These are phyloP conservation scores for Chrysoporthe deuterocubensis DNA, from an alignment of 2,329 filamentous ascomycete genomes.

Conservation along the genomic window DNA sequence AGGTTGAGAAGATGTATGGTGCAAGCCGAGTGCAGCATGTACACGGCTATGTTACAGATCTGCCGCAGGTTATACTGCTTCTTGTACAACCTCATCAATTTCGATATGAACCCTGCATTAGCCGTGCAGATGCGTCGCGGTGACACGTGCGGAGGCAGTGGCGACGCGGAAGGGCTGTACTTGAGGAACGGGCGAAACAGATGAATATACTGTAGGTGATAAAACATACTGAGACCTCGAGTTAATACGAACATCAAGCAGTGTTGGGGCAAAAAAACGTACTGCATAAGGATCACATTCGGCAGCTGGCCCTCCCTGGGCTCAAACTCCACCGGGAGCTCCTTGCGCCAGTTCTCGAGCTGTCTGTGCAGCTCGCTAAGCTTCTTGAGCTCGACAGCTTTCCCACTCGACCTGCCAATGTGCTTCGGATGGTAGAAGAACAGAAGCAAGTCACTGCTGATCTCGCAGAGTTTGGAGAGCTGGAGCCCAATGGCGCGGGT, in stretches of 20 bases:
- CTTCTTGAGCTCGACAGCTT: conserved; percentile 86
- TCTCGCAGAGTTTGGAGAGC: conserved; percentile 84
- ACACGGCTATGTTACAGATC: conserved; percentile 95
- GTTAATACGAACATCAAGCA: neutral
- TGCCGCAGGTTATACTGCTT: conserved; percentile 88
- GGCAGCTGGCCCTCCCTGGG: conserved; percentile 87
- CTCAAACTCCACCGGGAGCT: conserved; percentile 84
- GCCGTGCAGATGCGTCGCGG: conserved; percentile 90
- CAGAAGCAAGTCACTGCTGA: conserved; percentile 85
- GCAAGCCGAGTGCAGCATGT: conserved; percentile 92
- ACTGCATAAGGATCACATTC: conserved; percentile 82
- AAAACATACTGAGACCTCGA: conserved; percentile 80
- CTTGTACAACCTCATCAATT: conserved; percentile 92
- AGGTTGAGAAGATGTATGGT: conserved; percentile 94
- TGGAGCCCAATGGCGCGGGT: conserved; percentile 83
- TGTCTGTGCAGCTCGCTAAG: conserved; percentile 89
- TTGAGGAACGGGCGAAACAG: conserved; percentile 94
- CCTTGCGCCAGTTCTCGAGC: conserved; percentile 85
- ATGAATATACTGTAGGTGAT: conserved; percentile 92
- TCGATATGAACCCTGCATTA: conserved; percentile 87
- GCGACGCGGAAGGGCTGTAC: conserved; percentile 80
- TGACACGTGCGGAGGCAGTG: conserved; percentile 83
- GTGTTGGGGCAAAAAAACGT: conserved; percentile 49
- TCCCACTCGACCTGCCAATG: conserved; percentile 67
- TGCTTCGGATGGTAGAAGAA: conserved; percentile 88